Percentiles rank a stretch among this genome's conserved stretches.
Evolutionary conservation across 495 filamentous ascomycete genomes (phyloP).

Genomic region (Durotheca rogersii): DNA sequence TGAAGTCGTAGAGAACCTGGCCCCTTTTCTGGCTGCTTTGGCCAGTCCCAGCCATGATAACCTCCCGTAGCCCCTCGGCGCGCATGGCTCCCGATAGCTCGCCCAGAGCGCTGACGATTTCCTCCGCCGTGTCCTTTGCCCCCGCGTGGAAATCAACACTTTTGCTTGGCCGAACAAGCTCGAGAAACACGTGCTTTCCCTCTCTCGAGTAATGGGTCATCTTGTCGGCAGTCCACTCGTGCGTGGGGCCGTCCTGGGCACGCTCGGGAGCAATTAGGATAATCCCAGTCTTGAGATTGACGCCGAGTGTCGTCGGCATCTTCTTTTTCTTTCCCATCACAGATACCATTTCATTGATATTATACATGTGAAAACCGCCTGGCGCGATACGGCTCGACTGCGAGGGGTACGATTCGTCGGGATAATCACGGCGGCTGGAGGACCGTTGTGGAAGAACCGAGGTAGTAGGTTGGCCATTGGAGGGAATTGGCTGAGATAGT

Average conservation of each 20-base stretch:
- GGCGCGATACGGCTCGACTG: constrained; percentile 53
- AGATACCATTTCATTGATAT: constrained; percentile 94
- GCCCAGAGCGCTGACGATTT: constrained; percentile 84
- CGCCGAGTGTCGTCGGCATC: constrained; percentile 89
- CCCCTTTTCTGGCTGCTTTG: constrained; percentile 70
- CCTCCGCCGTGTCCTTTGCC: constrained; percentile 92
- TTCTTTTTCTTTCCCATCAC: constrained; percentile 96
- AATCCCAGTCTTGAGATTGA: constrained; percentile 80
- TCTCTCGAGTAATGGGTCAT: constrained; percentile 94
- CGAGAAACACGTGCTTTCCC: constrained; percentile 96
- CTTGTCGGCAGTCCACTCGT: constrained; percentile 93
- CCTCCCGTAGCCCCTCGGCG: constrained; percentile 82
- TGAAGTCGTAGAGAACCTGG: constrained; percentile 88
- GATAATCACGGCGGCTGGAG: constrained; percentile 27
- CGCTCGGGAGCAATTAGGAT: constrained; percentile 92
- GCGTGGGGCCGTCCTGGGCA: constrained; percentile 69
- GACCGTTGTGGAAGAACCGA: constrained; percentile 36
- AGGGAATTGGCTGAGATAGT: constrained; percentile 58
- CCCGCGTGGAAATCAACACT: constrained; percentile 96
- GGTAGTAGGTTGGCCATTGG: constrained; percentile 51
- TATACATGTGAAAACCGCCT: constrained; percentile 87
- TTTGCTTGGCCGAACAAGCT: constrained; percentile 85
- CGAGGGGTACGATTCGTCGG: constrained; percentile 26
- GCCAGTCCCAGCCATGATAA: constrained; percentile 74
- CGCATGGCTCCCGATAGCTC: constrained; percentile 83